Conservation (phyloP, 2,329 filamentous ascomycete genomes). For the Albifimbria verrucaria region DNA sequence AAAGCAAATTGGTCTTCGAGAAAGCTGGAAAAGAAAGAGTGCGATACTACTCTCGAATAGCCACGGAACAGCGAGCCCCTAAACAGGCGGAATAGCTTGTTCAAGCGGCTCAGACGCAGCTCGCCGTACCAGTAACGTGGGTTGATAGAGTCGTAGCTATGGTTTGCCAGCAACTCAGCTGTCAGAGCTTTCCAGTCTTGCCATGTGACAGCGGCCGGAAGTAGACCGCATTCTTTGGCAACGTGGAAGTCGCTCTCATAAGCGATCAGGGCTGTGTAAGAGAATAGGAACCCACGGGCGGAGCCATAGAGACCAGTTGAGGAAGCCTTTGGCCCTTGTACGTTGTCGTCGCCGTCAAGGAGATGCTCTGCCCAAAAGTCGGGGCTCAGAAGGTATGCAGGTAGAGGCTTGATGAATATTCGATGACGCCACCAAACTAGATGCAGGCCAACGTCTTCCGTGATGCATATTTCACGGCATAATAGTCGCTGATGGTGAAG, state of each 20-base stretch:
- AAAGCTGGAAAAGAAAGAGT: neutral
- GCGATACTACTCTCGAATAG: neutral
- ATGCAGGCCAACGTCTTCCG: constrained; percentile 35
- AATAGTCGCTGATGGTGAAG: constrained; percentile 34
- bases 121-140: constrained; percentile 38
- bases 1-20: neutral
- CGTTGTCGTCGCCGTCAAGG: neutral
- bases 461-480: constrained; percentile 29
- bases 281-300: constrained; percentile 34
- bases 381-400: constrained; percentile 33
- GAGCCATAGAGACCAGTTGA: neutral
- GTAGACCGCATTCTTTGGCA: constrained; percentile 27
- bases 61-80: neutral
- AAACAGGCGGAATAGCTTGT: constrained; percentile 37
- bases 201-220: constrained; percentile 33
- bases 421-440: constrained; percentile 35
- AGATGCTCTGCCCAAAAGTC: constrained; percentile 32
- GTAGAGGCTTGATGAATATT: constrained; percentile 37
- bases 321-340: constrained; percentile 7
- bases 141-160: constrained; percentile 25
- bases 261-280: constrained; percentile 32
- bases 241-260: constrained; percentile 36
- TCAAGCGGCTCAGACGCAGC: constrained; percentile 32
- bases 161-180: constrained; percentile 16
- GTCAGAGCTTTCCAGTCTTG: constrained; percentile 29